These are phyloP conservation scores for Stenogyne calaminthoides DNA, from an alignment of 305 asterid genomes.

Conservation along the genomic window DNA sequence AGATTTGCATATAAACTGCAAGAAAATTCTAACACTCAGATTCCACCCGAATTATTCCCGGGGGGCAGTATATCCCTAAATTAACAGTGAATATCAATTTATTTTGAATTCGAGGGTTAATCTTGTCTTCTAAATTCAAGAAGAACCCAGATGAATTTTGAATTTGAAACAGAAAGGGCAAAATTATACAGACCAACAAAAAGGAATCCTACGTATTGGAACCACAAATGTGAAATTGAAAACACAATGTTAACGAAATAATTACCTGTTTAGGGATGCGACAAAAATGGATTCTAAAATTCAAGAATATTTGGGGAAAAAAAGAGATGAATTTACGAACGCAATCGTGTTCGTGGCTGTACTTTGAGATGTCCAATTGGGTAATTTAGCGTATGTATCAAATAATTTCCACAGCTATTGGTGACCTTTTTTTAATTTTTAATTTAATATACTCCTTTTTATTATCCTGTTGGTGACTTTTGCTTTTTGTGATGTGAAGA, in stretches of 20 bases:
- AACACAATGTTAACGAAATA: background rate
- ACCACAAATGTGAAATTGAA: constrained; percentile 11
- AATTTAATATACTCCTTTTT: background rate
- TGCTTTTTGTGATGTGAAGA: background rate
- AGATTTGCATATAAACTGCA: constrained; percentile 17
- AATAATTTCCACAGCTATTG: constrained; percentile 20
- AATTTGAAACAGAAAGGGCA: background rate
- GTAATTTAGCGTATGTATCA: constrained; percentile 21
- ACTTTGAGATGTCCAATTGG: background rate
- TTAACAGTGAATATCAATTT: constrained; percentile 5
- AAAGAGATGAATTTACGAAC: background rate
- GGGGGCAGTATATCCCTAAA: background rate
- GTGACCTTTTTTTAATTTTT: constrained; percentile 13
- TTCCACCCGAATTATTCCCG: background rate
- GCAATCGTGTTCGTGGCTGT: constrained; percentile 25
- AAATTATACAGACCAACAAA: background rate
- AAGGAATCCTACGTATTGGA: constrained; percentile 15
- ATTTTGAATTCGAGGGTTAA: background rate
- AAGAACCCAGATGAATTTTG: constrained; percentile 7
- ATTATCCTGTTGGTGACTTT: background rate
- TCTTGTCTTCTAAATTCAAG: constrained; percentile 3
- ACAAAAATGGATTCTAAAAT: constrained; percentile 5
- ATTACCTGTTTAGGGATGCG: constrained; percentile 26
- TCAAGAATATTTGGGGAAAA: background rate
- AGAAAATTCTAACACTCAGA: constrained; percentile 8